These are phyloP conservation scores for Amoebophrya sp. DNA, from an alignment of 169 alveolate species.

Conservation along the genomic window DNA sequence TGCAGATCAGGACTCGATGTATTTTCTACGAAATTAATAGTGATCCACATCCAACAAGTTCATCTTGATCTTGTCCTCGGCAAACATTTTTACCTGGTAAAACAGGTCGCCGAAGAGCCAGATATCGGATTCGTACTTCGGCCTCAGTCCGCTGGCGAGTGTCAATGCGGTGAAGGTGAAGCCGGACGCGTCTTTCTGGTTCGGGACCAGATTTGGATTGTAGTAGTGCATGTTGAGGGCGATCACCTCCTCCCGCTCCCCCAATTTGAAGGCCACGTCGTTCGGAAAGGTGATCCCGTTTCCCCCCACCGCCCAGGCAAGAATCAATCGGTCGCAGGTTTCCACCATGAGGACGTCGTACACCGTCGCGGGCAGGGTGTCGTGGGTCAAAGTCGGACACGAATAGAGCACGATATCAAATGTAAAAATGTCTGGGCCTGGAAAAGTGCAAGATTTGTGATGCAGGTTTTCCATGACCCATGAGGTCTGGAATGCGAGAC, in stretches of 20 bases:
- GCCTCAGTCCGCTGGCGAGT: background rate
- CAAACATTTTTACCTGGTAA: background rate
- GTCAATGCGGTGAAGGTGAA: background rate
- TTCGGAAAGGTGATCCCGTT: background rate
- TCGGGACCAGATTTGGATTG: background rate
- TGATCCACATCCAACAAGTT: no score
- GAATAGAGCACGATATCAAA: no score
- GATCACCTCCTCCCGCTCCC: background rate
- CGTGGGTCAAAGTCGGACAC: background rate
- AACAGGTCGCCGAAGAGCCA: background rate
- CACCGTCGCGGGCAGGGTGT: background rate
- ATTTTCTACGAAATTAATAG: no score
- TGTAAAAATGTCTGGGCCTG: no score
- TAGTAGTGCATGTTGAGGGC: conserved; percentile 9
- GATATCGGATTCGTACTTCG: background rate
- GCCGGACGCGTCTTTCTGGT: background rate
- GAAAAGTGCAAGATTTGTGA: no score
- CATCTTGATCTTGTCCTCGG: no score
- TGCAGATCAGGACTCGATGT: no score
- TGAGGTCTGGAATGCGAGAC: no score
- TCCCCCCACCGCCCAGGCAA: background rate
- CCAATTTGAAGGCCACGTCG: background rate
- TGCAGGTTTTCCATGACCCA: no score
- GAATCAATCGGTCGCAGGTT: background rate
- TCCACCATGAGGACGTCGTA: conserved; percentile 1